Evolutionary conservation across 73 alveolate genomes (phyloP).

Genomic region (Paraurostyla sp.): DNA sequence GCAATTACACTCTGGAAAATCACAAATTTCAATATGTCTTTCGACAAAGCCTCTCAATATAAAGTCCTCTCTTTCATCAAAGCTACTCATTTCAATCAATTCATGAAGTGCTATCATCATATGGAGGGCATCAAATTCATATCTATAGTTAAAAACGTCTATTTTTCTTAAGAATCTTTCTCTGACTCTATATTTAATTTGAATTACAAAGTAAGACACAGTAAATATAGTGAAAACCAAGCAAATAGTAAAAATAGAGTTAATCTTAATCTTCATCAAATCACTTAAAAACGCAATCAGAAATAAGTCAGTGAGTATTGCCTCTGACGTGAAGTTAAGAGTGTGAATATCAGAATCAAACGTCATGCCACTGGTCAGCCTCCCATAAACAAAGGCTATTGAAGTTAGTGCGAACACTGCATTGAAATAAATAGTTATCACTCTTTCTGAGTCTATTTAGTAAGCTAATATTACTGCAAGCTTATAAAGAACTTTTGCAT

Average conservation of each 20-base stretch:
- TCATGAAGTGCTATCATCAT: slow-evolving; percentile 62
- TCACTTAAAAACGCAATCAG: slow-evolving; percentile 6
- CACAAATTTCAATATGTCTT: slow-evolving; percentile 69
- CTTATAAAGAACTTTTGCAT: neutral
- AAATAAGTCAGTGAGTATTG: slow-evolving; percentile 8
- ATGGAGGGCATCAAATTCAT: slow-evolving; percentile 42
- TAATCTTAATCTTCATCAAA: neutral
- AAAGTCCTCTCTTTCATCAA: slow-evolving; percentile 55
- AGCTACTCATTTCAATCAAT: slow-evolving; percentile 34
- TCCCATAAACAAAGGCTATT: slow-evolving; percentile 17
- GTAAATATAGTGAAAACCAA: neutral
- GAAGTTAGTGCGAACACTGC: neutral
- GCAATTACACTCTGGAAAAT: slow-evolving; percentile 60
- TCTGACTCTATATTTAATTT: neutral
- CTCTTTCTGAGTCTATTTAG: slow-evolving; percentile 5
- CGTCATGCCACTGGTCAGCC: neutral
- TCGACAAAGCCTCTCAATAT: slow-evolving; percentile 58
- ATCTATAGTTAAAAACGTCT: slow-evolving; percentile 46
- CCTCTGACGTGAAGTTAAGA: neutral
- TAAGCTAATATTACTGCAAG: slow-evolving; percentile 14
- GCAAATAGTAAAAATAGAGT: neutral
- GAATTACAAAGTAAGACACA: neutral
- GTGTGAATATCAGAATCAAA: slow-evolving; percentile 35
- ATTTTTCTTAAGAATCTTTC: slow-evolving; percentile 36
- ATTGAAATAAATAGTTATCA: neutral